Conservation (phyloP, 441 rosid genomes). For the Codiaeum variegatum region DNA sequence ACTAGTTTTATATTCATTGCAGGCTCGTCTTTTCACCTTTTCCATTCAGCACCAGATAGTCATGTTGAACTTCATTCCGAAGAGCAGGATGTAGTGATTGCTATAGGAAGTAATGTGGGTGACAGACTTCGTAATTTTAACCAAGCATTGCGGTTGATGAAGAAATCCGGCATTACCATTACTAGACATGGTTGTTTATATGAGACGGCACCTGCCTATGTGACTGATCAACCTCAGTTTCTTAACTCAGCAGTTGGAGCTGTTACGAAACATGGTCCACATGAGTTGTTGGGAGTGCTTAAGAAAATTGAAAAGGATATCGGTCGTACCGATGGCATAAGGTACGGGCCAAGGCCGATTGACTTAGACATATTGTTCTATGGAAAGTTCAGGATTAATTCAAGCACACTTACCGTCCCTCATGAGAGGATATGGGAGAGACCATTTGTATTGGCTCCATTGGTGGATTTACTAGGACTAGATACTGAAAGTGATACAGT, state of each 20-base stretch:
- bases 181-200: slow-evolving; percentile 77
- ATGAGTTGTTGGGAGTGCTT: slow-evolving; percentile 64
- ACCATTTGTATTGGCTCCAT: slow-evolving; percentile 86
- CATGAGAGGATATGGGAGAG: slow-evolving; percentile 93
- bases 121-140: slow-evolving; percentile 62
- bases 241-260: slow-evolving; percentile 90
- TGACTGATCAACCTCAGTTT: slow-evolving; percentile 83
- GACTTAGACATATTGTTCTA: slow-evolving; percentile 91
- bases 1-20: slow-evolving; percentile 19
- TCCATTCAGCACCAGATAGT: slow-evolving; percentile 35
- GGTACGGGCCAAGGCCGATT: slow-evolving; percentile 87
- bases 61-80: slow-evolving; percentile 50
- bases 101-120: slow-evolving; percentile 92
- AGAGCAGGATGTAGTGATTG: slow-evolving; percentile 85
- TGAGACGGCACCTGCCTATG: slow-evolving; percentile 89
- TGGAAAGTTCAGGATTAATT: slow-evolving; percentile 58
- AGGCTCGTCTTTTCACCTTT: slow-evolving; percentile 37
- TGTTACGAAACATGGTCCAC: slow-evolving; percentile 75
- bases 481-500: slow-evolving; percentile 61
- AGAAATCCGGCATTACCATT: slow-evolving; percentile 49
- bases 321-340: slow-evolving; percentile 74
- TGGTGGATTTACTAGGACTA: slow-evolving; percentile 73
- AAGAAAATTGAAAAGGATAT: slow-evolving; percentile 74
- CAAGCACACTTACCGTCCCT: slow-evolving; percentile 60
- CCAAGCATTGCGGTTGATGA: slow-evolving; percentile 66